Evolutionary conservation across 2,329 filamentous ascomycete species (phyloP).

Genomic region (Stemphylium lycopersici): DNA sequence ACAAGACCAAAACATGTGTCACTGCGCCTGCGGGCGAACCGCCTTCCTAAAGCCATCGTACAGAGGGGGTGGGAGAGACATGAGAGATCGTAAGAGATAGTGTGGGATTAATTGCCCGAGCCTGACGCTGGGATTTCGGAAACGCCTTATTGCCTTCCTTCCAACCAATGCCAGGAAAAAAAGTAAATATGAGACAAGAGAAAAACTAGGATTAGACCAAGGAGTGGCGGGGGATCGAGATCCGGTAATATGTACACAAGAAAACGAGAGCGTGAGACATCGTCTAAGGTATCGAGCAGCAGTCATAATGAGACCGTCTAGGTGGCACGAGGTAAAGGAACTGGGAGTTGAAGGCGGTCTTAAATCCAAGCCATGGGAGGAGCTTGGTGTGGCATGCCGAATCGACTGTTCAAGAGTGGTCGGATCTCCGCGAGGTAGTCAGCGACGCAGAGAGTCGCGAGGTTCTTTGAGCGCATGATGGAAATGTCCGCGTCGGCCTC

Average conservation of each 20-base stretch:
- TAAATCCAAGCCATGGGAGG: constrained; percentile 47
- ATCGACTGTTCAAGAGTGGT: constrained; percentile 55
- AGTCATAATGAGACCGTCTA: constrained; percentile 9
- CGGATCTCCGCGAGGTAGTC: constrained; percentile 87
- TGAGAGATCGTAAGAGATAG: constrained; percentile 26
- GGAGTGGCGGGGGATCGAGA: constrained; percentile 17
- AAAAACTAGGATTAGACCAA: constrained; percentile 28
- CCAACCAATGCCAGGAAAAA: constrained; percentile 19
- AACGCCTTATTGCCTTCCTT: constrained; percentile 22
- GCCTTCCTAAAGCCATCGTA: constrained; percentile 11
- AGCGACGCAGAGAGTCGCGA: constrained; percentile 75
- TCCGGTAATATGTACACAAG: constrained; percentile 25
- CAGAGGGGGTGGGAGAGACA: constrained; percentile 12
- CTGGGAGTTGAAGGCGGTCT: constrained; percentile 2
- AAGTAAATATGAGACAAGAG: constrained; percentile 14
- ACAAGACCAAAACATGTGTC: constrained; percentile 16
- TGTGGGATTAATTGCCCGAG: constrained; percentile 21
- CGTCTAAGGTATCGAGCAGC: constrained; percentile 16
- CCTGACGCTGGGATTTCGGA: constrained; percentile 18
- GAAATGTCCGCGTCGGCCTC: constrained; percentile 75
- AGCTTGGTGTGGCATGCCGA: constrained; percentile 27
- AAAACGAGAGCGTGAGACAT: constrained; percentile 20
- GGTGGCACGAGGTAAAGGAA: constrained; percentile 4
- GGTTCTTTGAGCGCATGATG: constrained; percentile 70
- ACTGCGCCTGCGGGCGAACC: constrained; percentile 10